A percentile compares a stretch with the other conserved stretches of the same genome.
phyloP scores from a whole-genome alignment of 1,284 basidiomycete species.

The Boletus smithii region DNA sequence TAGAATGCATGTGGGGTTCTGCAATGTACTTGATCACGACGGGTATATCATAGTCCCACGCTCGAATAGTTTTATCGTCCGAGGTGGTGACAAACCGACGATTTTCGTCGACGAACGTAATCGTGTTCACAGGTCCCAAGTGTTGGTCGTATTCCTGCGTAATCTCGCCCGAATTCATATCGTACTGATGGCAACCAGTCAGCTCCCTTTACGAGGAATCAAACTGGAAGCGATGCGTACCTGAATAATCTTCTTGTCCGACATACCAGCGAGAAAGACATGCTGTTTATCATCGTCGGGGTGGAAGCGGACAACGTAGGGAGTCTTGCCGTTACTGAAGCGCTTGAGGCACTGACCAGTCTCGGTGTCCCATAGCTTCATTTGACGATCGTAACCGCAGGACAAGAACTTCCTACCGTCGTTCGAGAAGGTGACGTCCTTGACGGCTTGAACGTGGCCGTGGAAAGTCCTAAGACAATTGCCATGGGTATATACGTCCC shows the following conservation, averaged over 20 bases:
- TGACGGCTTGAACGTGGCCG: slow-evolving; percentile 95
- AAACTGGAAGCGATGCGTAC: slow-evolving; percentile 40
- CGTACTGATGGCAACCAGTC: slow-evolving; percentile 61
- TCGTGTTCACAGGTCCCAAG: slow-evolving; percentile 95
- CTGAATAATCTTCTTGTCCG: slow-evolving; percentile 98
- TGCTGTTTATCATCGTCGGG: slow-evolving; percentile 96
- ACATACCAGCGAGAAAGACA: slow-evolving; percentile 97
- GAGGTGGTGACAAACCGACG: slow-evolving; percentile 97
- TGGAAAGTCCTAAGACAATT: slow-evolving; percentile 97
- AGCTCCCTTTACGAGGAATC: slow-evolving; percentile 1
- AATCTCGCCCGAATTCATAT: slow-evolving; percentile 89
- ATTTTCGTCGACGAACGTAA: slow-evolving; percentile 97
- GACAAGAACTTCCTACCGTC: slow-evolving; percentile 89
- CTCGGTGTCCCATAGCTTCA: slow-evolving; percentile 99
- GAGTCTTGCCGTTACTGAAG: slow-evolving; percentile 95
- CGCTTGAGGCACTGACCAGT: slow-evolving; percentile 95
- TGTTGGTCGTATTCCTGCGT: slow-evolving; percentile 99
- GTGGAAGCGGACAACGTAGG: slow-evolving; percentile 93
- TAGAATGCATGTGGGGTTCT: slow-evolving; percentile 99
- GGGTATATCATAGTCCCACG: slow-evolving; percentile 98
- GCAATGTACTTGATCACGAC: slow-evolving; percentile 99
- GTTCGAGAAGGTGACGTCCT: slow-evolving; percentile 94
- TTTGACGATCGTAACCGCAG: slow-evolving; percentile 91
- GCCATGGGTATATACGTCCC: slow-evolving; percentile 97
- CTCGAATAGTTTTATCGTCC: slow-evolving; percentile 98